Evolutionary conservation across 768 basidiomycete species (phyloP).

Genomic region (Sistotremastrum niveocremeum): DNA sequence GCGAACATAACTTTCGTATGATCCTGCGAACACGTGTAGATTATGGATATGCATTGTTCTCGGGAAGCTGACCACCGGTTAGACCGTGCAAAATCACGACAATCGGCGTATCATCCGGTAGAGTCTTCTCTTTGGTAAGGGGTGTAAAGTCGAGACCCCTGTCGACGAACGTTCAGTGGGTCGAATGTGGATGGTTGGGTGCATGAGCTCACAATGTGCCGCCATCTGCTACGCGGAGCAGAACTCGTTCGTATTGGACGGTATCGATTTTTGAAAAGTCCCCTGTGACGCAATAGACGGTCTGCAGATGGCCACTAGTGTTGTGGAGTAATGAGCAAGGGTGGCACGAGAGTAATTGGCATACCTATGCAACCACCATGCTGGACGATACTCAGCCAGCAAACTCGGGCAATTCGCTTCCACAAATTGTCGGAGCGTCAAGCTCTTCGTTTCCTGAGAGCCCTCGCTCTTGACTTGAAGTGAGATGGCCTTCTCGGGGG

Average conservation of each 20-base stretch:
- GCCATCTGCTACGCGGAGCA: constrained; percentile 7
- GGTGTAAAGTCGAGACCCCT: constrained; percentile 7
- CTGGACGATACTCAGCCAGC: constrained; percentile 3
- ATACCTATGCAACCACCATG: constrained; percentile 5
- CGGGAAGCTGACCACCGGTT: constrained; percentile 24
- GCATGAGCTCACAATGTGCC: constrained; percentile 5
- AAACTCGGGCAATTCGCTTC: constrained; percentile 11
- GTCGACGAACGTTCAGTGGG: background rate
- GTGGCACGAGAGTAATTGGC: background rate
- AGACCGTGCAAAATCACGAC: constrained; percentile 30
- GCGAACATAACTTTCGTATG: constrained; percentile 82
- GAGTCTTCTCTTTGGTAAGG: constrained; percentile 10
- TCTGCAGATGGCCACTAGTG: constrained; percentile 9
- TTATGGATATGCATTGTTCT: constrained; percentile 1
- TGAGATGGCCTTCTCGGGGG: no score
- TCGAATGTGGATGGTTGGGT: background rate
- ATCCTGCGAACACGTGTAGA: constrained; percentile 32
- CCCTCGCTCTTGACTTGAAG: no score
- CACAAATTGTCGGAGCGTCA: constrained; percentile 1
- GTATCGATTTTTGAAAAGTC: constrained; percentile 8
- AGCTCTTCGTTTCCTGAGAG: no score
- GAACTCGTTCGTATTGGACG: constrained; percentile 7
- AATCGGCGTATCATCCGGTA: constrained; percentile 28
- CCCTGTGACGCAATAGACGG: constrained; percentile 7
- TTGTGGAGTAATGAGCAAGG: background rate